Percentiles rank a stretch among this genome's conserved stretches.
Evolutionary conservation across 495 filamentous ascomycete genomes (phyloP).

Genomic region (Recurvomyces mirabilis): DNA sequence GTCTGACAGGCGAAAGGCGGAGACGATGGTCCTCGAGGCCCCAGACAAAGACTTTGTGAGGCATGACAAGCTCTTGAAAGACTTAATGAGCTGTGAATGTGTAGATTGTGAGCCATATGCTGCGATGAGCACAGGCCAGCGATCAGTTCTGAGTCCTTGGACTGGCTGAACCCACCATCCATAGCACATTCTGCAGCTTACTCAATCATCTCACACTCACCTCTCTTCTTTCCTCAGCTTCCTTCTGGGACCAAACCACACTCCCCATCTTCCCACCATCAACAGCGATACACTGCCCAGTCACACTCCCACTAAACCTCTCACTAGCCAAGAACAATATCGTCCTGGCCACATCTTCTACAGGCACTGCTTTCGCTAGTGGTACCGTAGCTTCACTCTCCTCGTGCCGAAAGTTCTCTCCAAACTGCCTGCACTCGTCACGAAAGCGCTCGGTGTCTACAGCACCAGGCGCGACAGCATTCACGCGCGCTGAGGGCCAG

Average conservation of each 20-base stretch:
- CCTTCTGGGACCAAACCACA: conserved; percentile 31
- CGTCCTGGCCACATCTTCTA: conserved; percentile 31
- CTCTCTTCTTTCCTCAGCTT: conserved; percentile 11
- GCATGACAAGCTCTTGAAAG: too few species aligned
- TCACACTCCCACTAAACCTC: conserved; percentile 31
- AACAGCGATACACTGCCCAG: conserved; percentile 33
- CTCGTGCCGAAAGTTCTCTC: conserved; percentile 25
- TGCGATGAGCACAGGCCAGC: too few species aligned
- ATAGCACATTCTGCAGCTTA: too few species aligned
- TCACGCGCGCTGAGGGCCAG: conserved; percentile 30
- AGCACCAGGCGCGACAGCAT: conserved; percentile 35
- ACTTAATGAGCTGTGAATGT: too few species aligned
- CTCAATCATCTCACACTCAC: background rate
- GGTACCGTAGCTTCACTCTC: conserved; percentile 35
- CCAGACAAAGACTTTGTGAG: too few species aligned
- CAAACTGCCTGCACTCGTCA: conserved; percentile 29
- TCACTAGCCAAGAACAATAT: conserved; percentile 36
- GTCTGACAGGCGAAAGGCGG: too few species aligned
- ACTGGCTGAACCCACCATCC: too few species aligned
- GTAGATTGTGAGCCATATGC: too few species aligned
- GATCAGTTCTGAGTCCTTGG: too few species aligned
- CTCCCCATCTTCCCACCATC: conserved; percentile 36
- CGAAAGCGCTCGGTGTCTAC: conserved; percentile 33
- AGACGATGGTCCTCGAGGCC: too few species aligned
- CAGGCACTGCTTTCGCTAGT: conserved; percentile 28